Conservation (phyloP, 2,329 filamentous ascomycete genomes). For the Penicillium occitanis region DNA sequence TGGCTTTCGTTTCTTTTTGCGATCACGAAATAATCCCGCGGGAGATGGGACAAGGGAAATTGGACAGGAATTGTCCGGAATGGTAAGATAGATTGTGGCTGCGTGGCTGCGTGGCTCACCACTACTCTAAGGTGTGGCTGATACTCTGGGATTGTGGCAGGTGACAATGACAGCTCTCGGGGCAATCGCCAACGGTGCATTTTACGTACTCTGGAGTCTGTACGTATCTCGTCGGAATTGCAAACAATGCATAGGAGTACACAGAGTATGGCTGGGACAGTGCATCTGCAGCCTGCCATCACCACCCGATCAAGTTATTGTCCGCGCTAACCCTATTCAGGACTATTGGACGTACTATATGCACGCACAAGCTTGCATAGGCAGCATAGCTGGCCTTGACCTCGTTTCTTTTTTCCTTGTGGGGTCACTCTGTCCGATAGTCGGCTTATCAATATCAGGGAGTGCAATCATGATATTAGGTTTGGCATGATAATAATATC, state of each 20-base stretch:
- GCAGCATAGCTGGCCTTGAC: not conserved
- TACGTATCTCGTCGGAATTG: not conserved
- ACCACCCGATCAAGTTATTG: not conserved
- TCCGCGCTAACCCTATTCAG: not conserved
- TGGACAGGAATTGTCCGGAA: not conserved
- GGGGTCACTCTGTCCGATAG: not conserved
- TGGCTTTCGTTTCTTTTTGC: not conserved
- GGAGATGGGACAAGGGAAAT: not conserved
- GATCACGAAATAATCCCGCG: not conserved
- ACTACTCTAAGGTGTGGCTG: not conserved
- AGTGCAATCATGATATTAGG: not conserved
- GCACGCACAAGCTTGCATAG: slow-evolving; percentile 1
- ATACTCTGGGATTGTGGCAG: not conserved
- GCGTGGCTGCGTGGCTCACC: not conserved
- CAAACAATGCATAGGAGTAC: not conserved
- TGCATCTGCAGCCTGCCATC: slow-evolving; percentile 2
- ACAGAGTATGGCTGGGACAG: not conserved
- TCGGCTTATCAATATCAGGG: not conserved
- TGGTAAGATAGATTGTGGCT: not conserved
- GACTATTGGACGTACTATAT: not conserved
- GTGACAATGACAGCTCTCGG: not conserved
- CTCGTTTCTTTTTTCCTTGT: slow-evolving; percentile 1
- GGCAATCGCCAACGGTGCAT: not conserved
- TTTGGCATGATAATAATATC: not conserved
- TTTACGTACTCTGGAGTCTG: not conserved